These are phyloP conservation scores for Suillus tomentosus DNA, from an alignment of 768 basidiomycete genomes.

Conservation along the genomic window DNA sequence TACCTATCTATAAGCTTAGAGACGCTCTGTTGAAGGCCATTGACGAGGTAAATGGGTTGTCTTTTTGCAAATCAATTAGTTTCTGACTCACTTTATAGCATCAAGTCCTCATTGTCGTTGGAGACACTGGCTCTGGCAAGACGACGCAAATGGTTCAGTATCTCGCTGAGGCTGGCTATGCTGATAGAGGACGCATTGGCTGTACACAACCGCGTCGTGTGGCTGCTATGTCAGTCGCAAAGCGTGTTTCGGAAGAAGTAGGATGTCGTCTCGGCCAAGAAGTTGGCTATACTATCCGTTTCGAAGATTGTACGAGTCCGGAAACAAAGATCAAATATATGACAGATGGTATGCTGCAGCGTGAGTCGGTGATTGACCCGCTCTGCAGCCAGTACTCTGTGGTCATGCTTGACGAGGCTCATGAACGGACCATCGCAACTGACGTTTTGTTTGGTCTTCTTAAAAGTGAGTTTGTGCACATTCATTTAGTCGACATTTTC, in stretches of 20 bases:
- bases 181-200: conserved; percentile 88
- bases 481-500: background rate
- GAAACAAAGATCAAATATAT: conserved; percentile 99
- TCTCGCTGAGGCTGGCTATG: conserved; percentile 91
- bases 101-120: conserved; percentile 97
- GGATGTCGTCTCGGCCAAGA: conserved; percentile 97
- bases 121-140: conserved; percentile 98
- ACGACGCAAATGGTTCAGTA: conserved; percentile 99
- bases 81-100: conserved; percentile 38
- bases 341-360: conserved; percentile 99
- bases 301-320: conserved; percentile 98
- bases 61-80: conserved; percentile 1
- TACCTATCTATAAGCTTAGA: conserved; percentile 95
- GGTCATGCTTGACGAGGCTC: conserved; percentile 98
- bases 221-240: conserved; percentile 98
- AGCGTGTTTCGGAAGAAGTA: conserved; percentile 97
- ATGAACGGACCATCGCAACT: conserved; percentile 97
- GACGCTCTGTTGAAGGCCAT: conserved; percentile 90
- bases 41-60: conserved; percentile 63
- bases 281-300: conserved; percentile 98
- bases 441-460: conserved; percentile 96
- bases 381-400: conserved; percentile 92
- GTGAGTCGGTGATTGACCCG: conserved; percentile 96
- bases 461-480: conserved; percentile 48
- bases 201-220: conserved; percentile 99